These are phyloP conservation scores for Schwanniomyces etchellsii DNA, from an alignment of 1,139 yeast species.

Conservation along the genomic window DNA sequence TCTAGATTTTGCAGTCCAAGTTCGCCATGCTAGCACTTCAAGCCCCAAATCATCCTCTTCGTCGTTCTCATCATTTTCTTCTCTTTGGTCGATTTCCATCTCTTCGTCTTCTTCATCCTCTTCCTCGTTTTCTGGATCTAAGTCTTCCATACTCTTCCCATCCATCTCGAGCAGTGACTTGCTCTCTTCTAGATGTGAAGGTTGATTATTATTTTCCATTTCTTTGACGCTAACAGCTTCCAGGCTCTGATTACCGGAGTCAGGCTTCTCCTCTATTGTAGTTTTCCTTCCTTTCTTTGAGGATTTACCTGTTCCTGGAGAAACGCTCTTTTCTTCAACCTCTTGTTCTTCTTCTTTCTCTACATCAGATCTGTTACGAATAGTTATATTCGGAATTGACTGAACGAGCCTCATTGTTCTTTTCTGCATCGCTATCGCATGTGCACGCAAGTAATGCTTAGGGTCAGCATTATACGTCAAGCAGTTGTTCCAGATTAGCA, in stretches of 20 bases:
- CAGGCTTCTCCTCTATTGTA: slow-evolving; percentile 32
- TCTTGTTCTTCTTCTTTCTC: slow-evolving; percentile 64
- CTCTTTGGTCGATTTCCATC: slow-evolving; percentile 18
- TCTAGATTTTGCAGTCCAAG: slow-evolving; percentile 70
- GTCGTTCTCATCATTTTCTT: slow-evolving; percentile 29
- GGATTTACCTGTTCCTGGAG: slow-evolving; percentile 25
- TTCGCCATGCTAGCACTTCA: slow-evolving; percentile 77
- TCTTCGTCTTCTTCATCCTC: slow-evolving; percentile 20
- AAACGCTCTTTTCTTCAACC: slow-evolving; percentile 25
- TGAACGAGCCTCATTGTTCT: slow-evolving; percentile 74
- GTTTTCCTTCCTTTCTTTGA: slow-evolving; percentile 41
- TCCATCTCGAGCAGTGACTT: background rate
- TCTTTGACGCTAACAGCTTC: slow-evolving; percentile 12
- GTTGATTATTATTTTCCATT: background rate
- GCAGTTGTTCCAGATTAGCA: slow-evolving; percentile 95
- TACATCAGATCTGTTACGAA: slow-evolving; percentile 77
- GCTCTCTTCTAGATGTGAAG: background rate
- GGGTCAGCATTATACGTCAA: slow-evolving; percentile 93
- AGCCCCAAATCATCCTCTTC: slow-evolving; percentile 57
- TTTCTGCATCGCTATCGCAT: slow-evolving; percentile 95
- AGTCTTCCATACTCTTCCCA: slow-evolving; percentile 3
- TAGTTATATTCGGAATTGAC: slow-evolving; percentile 79
- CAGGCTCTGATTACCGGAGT: slow-evolving; percentile 6
- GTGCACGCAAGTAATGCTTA: slow-evolving; percentile 81
- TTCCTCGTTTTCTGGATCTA: slow-evolving; percentile 18